Evolutionary conservation across 225 moss, liverwort and hornwort genomes (phyloP).

Genomic region (Bryoerythrophyllum caledonicum): DNA sequence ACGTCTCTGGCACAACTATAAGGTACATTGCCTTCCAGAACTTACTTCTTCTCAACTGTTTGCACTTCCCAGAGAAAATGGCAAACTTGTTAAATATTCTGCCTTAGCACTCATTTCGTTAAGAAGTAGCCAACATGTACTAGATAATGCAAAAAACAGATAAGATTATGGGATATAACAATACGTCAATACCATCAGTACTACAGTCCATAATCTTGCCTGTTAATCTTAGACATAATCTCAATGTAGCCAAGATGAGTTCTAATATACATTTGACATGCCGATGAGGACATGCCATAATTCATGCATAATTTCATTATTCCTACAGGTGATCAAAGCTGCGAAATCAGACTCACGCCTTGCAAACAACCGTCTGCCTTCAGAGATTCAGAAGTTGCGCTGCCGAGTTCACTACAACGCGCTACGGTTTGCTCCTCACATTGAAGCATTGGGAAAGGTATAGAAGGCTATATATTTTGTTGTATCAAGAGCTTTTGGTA

Average conservation of each 20-base stretch:
- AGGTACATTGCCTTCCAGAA: conserved; percentile 42
- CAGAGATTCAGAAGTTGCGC: conserved; percentile 89
- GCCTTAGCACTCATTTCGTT: neutral
- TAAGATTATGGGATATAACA: too few relatives aligned
- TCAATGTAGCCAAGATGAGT: too few relatives aligned
- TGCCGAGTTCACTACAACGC: conserved; percentile 99
- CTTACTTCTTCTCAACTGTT: neutral
- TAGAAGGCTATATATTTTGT: too few relatives aligned
- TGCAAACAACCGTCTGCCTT: conserved; percentile 78
- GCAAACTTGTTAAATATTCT: neutral
- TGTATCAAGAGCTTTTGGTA: too few relatives aligned
- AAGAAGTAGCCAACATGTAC: neutral
- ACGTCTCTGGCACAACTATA: conserved; percentile 65
- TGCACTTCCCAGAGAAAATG: neutral
- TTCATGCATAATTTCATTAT: neutral
- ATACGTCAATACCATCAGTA: too few relatives aligned
- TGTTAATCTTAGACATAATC: too few relatives aligned
- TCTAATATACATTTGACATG: too few relatives aligned
- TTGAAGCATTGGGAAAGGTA: conserved; percentile 89
- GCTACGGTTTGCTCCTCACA: conserved; percentile 87
- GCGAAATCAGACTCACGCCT: conserved; percentile 89
- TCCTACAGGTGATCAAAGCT: conserved; percentile 78
- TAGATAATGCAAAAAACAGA: too few relatives aligned
- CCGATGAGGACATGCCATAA: neutral
- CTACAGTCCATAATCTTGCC: too few relatives aligned